Base-by-base conservation (phyloP, 1,284 basidiomycete genomes). In the Sanguinoderma infundibulare region DNA sequence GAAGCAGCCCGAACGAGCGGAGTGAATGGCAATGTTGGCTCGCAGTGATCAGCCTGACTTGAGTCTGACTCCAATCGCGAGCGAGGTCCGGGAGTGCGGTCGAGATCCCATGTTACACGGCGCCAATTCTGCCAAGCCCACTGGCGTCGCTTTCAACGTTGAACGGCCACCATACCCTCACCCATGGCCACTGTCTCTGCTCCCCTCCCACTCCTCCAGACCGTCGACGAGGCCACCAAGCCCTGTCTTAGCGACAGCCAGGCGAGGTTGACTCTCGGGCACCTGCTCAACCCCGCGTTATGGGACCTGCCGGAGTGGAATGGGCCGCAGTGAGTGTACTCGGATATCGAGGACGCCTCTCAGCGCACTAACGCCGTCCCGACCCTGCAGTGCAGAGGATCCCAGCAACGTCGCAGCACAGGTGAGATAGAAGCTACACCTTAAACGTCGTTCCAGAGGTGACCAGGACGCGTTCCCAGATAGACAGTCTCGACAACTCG, bases 271-370 rank as follows among this genome's bases (percentile, higher is more conserved):
- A 69, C 70, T 9, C 63, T 74, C 20, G 34, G 58, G 14, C 64
- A 66, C 52, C 54, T 74, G 17, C 63, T 74, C n/a, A 56, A 71
- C 38, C 68, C 68, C 10, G 60, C 61, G 30, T 46, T 66, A n/a
- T 74, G 73, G 73, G 65, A 70, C 54, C 63, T 74, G 5, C 73
- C 73, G 4, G 70, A 68, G 46, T 70, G 66, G 68, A 65, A 69
- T 53, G 66, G 64, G 12, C 59, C 69, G 14, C 57, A 66, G 73
- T 74, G 55, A 61, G 73, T 71, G 12, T 42, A 59, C 36, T 46
- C n/a, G 53, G n/a, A n/a, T 24, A 9, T 17, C 28, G n/a, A 3
- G n/a, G n/a, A 55, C 30, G 26, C 30, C 15, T 10, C 26, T 14
- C 46, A 42, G 50, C 26, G 30, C 53, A 12, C 55, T 61, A 39